Percentiles rank a stretch among this genome's conserved stretches.
phyloP scores from a whole-genome alignment of 177 flowering plant species.

The Vitis hybrid region DNA sequence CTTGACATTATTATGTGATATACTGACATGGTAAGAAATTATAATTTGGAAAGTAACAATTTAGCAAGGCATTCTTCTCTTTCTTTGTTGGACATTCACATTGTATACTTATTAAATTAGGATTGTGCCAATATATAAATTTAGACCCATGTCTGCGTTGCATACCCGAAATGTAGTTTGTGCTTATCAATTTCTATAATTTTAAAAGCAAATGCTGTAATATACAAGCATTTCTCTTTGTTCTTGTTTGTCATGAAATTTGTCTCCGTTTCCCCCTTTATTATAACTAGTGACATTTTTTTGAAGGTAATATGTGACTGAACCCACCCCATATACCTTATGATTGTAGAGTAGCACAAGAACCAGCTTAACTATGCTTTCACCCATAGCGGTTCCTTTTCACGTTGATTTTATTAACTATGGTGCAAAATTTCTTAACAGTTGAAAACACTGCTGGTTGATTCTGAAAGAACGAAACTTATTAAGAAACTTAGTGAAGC shows the following conservation, averaged over 20 bases:
- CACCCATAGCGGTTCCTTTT: background rate
- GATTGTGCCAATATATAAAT: no score
- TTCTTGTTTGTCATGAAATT: background rate
- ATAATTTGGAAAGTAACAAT: no score
- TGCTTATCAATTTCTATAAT: no score
- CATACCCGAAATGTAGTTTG: no score
- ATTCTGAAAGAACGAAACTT: slow-evolving; percentile 74
- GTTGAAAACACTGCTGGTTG: slow-evolving; percentile 65
- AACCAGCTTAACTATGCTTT: background rate
- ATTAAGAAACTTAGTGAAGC: slow-evolving; percentile 84
- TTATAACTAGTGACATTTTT: background rate
- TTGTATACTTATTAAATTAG: no score
- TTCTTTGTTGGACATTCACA: no score
- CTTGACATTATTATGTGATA: no score
- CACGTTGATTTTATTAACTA: background rate
- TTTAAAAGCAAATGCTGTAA: no score
- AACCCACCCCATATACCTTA: background rate
- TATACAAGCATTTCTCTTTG: no score
- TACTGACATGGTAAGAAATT: no score
- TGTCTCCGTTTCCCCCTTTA: background rate
- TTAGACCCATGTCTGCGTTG: no score
- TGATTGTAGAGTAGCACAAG: background rate
- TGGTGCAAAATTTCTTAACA: slow-evolving; percentile 19
- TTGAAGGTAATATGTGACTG: background rate
- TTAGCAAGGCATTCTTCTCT: no score